Evolutionary conservation across 345 rosid genomes (phyloP), one percentile per base, ranked within the genome.

Genomic region (Eucalyptus polybractea): DNA sequence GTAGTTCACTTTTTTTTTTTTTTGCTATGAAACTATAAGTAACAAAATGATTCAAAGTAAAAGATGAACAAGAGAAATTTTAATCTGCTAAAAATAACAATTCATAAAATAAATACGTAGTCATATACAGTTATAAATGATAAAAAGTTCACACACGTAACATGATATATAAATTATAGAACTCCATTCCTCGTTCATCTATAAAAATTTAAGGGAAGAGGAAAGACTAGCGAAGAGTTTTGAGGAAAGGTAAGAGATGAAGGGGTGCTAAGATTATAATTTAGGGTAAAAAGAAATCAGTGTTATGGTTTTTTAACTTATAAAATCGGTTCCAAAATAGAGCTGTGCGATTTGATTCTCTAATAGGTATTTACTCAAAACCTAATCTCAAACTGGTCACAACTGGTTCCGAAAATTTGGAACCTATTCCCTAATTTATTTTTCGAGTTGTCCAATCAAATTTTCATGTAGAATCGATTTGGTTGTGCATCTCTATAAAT

Each of bases 331-430:
- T 56, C 1, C 29, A 24, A 56, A 10, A 1, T 9, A 56, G 6
- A 2, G 62, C 2, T 1, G 29, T 56, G 2, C 5, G 2, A 24
- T 56, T 22, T 24, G 62, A 56, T 56, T 56, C 29, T 2, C 6
- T 24, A 3, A 9, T 56, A 56, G 13, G 27, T 22, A 56, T 56
- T 56, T 24, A 9, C 62, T 56, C 5, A 10, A 24, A 56, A 56
- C 13, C 8, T 56, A 24, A 9, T 56, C 2, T 54, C 2, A 4
- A 1, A 54, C 2, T 0, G 13, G 6, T 56, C 13, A 22, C 13
- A 1, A 56, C 1, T 24, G 3, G 6, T 56, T 56, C 1, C 6
- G 0, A 56, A 56, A 24, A 24, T 22, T 56, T 10, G 1, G 0
- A 56, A 56, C 6, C 60, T 22, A 22, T 8, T 22, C 3, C 6